A percentile compares a stretch with the other conserved stretches of the same genome.
Evolutionary conservation across 164 flowering plant species (phyloP).

Genomic region (Tinospora cordifolia): DNA sequence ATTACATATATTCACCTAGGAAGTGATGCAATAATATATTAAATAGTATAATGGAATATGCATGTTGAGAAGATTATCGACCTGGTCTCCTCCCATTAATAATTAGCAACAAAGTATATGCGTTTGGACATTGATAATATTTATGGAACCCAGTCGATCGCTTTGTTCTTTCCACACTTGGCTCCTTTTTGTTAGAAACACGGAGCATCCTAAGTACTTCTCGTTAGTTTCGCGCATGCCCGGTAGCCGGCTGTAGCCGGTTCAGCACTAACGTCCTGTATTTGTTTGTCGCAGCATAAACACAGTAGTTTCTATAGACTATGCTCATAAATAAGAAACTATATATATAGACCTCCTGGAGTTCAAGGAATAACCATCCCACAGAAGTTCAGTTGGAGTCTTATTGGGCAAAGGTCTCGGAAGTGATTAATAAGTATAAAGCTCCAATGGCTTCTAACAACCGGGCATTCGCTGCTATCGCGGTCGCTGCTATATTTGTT

Average conservation of each 20-base stretch:
- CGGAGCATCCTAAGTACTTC: neutral
- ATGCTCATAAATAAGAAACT: too few relatives aligned
- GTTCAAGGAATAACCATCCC: neutral
- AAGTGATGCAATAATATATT: too few relatives aligned
- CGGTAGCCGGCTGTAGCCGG: neutral
- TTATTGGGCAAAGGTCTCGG: neutral
- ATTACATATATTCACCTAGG: too few relatives aligned
- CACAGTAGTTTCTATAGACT: neutral
- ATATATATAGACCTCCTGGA: neutral
- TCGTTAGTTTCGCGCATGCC: too few relatives aligned
- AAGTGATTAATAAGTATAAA: neutral
- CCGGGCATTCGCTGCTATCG: conserved; percentile 1
- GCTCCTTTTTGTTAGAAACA: neutral
- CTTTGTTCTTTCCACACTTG: neutral
- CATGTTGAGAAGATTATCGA: too few relatives aligned
- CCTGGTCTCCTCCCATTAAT: too few relatives aligned
- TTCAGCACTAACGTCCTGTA: too few relatives aligned
- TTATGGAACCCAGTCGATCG: too few relatives aligned
- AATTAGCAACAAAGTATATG: too few relatives aligned
- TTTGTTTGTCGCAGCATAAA: too few relatives aligned
- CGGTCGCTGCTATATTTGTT: neutral
- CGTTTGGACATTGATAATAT: too few relatives aligned
- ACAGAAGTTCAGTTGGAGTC: neutral
- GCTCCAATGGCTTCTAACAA: conserved; percentile 14
- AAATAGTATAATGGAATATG: too few relatives aligned